A percentile compares a stretch with the other conserved stretches of the same genome.
These are phyloP conservation scores for Paraleonurus japonicus DNA, from an alignment of 257 asterid species.

Conservation along the genomic window DNA sequence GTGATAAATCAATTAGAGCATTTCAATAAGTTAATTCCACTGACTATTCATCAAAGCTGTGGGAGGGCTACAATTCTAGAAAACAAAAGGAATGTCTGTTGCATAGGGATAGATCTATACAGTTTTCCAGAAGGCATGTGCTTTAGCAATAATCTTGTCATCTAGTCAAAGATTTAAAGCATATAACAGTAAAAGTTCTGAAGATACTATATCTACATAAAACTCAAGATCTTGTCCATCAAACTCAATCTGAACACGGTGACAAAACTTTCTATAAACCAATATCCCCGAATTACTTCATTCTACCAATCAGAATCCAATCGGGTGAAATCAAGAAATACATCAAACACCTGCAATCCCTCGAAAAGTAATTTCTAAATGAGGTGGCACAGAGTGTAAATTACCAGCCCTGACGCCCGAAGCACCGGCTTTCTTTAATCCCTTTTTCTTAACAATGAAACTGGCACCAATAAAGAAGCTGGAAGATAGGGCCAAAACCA, in stretches of 20 bases:
- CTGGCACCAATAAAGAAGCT: conserved; percentile 85
- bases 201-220: not conserved
- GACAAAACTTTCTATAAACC: not conserved
- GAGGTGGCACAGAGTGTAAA: not conserved
- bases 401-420: conserved; percentile 85
- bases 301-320: conserved; percentile 5
- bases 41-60: not conserved
- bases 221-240: conserved; percentile 5
- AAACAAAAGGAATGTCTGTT: not conserved
- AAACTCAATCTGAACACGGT: conserved; percentile 11
- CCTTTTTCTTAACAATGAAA: conserved; percentile 84
- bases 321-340: not conserved
- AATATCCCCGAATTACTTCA: conserved; percentile 2
- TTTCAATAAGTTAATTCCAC: not conserved
- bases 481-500: conserved; percentile 70
- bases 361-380: conserved; percentile 6
- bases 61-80: not conserved
- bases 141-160: not conserved
- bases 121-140: not conserved
- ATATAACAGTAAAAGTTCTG: not conserved
- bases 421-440: conserved; percentile 80
- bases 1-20: not conserved
- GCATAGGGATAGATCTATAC: not conserved
- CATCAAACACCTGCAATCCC: conserved; percentile 24
- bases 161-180: not conserved